Percentiles rank a stretch among this genome's conserved stretches.
Evolutionary conservation across 768 basidiomycete genomes (phyloP).

Genomic region (Russula lepida): DNA sequence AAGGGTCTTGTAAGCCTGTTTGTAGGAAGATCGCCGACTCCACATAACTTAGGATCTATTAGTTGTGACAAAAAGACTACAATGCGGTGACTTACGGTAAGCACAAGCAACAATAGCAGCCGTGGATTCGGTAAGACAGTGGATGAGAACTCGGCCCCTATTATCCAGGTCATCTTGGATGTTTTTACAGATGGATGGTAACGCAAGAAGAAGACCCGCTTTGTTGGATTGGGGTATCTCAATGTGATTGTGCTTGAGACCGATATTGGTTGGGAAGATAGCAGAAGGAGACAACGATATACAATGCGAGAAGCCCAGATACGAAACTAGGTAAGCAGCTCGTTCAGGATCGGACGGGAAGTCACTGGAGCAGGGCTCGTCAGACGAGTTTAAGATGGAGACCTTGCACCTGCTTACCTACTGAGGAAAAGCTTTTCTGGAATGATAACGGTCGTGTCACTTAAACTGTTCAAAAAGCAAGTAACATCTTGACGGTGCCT

Average conservation of each 20-base stretch:
- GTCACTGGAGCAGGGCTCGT: slow-evolving; percentile 31
- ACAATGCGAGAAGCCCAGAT: slow-evolving; percentile 46
- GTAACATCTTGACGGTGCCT: slow-evolving; percentile 45
- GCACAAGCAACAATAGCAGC: slow-evolving; percentile 47
- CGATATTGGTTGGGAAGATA: slow-evolving; percentile 28
- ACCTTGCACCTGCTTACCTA: slow-evolving; percentile 30
- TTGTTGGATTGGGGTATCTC: slow-evolving; percentile 33
- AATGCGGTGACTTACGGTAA: slow-evolving; percentile 34
- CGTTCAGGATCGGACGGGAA: slow-evolving; percentile 48
- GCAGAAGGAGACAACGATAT: slow-evolving; percentile 49
- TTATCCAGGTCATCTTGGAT: slow-evolving; percentile 35
- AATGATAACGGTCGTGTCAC: slow-evolving; percentile 45
- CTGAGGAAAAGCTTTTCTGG: slow-evolving; percentile 43
- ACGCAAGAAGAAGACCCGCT: slow-evolving; percentile 36
- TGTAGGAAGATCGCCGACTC: slow-evolving; percentile 30
- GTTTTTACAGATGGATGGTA: slow-evolving; percentile 40
- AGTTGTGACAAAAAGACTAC: not conserved
- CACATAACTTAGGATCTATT: slow-evolving; percentile 38
- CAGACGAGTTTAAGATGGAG: not conserved
- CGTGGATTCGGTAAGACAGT: slow-evolving; percentile 45
- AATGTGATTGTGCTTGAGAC: slow-evolving; percentile 36
- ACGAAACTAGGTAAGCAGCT: slow-evolving; percentile 41
- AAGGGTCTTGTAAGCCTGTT: slow-evolving; percentile 30
- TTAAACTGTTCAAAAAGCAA: slow-evolving; percentile 41
- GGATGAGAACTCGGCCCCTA: slow-evolving; percentile 44